A percentile compares a stretch with the other conserved stretches of the same genome.
Conservation (phyloP, 106 monocot species). For the Dendrobium nobile region DNA sequence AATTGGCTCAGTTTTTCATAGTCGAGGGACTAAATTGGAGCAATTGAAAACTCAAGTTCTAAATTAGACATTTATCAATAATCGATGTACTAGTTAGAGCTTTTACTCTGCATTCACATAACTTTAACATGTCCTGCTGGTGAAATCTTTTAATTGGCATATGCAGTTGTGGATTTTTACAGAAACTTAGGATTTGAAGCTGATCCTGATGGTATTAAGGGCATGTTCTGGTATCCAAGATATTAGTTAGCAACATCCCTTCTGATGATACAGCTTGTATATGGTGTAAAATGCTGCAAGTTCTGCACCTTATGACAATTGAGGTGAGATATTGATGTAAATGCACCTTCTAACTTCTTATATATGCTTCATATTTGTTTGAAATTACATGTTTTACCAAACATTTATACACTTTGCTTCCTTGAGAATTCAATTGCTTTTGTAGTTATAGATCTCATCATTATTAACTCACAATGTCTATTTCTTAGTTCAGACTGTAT, state of each 20-base stretch:
- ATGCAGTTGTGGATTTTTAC: conserved; percentile 95
- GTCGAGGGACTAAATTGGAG: too few species aligned
- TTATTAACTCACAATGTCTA: too few species aligned
- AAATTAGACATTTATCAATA: too few species aligned
- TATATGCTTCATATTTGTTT: not conserved
- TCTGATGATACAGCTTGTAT: not conserved
- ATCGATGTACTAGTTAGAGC: too few species aligned
- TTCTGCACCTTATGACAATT: not conserved
- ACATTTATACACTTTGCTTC: too few species aligned
- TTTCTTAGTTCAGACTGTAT: too few species aligned
- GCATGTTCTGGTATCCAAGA: conserved; percentile 98
- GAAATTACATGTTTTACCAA: not conserved
- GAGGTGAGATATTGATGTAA: not conserved
- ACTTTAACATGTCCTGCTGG: not conserved
- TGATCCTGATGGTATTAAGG: conserved; percentile 95
- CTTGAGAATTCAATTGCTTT: too few species aligned
- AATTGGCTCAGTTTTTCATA: too few species aligned
- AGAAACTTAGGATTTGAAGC: conserved; percentile 93
- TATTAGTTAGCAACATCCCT: conserved; percentile 20
- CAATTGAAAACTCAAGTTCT: too few species aligned
- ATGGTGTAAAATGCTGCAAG: not conserved
- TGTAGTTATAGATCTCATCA: too few species aligned
- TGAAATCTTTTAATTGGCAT: not conserved
- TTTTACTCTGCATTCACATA: not conserved
- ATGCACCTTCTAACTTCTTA: not conserved